Percentiles rank a stretch among this genome's conserved stretches.
Conservation (phyloP, 78 protist genomes). For the Dictyostelium capitatum region DNA sequence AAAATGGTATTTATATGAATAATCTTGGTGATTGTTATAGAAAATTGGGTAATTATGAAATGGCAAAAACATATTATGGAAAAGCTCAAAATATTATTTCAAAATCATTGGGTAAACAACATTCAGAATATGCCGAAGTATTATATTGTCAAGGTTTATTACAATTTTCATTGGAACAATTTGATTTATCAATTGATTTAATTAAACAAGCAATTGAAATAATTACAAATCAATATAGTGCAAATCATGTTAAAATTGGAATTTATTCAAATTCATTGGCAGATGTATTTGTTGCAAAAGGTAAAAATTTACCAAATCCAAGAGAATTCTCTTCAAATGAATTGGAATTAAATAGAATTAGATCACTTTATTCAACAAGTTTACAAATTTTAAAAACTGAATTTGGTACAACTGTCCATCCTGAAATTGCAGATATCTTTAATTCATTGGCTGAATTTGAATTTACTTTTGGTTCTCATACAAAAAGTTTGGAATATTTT, state of each 20-base stretch:
- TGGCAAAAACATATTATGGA: constrained; percentile 29
- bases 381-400: constrained; percentile 16
- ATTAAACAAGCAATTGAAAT: constrained; percentile 48
- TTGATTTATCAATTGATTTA: neutral
- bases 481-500: constrained; percentile 2
- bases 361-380: neutral
- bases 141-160: constrained; percentile 49
- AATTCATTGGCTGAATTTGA: constrained; percentile 41
- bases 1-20: constrained; percentile 34
- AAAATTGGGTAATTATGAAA: constrained; percentile 15
- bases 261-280: constrained; percentile 39
- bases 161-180: constrained; percentile 21
- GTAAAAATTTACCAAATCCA: constrained; percentile 6
- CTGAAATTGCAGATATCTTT: constrained; percentile 61
- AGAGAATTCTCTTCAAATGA: neutral
- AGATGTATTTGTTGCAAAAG: constrained; percentile 22
- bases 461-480: constrained; percentile 30
- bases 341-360: neutral
- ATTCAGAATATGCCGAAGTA: constrained; percentile 76
- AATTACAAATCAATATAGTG: neutral
- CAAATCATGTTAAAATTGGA: constrained; percentile 64
- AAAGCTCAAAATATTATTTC: constrained; percentile 32
- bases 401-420: constrained; percentile 27
- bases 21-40: constrained; percentile 67
- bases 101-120: constrained; percentile 53